Evolutionary conservation across 768 basidiomycete genomes (phyloP).

Genomic region (Russula sp.): DNA sequence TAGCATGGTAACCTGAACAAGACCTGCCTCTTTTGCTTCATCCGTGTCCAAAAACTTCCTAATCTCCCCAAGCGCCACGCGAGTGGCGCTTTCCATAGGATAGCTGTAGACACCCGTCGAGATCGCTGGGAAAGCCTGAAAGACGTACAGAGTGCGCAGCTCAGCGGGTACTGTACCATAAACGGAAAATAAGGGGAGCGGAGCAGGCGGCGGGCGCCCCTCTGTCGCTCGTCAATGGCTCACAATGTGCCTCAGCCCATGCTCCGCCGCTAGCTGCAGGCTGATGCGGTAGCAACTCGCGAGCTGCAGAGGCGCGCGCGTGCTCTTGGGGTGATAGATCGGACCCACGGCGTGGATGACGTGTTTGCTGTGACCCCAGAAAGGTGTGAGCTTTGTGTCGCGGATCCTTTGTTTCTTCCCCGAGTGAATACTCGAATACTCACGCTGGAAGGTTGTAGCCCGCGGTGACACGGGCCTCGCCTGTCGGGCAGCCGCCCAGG

Average conservation of each 20-base stretch:
- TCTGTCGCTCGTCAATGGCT: slow-evolving; percentile 25
- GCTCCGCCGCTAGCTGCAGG: slow-evolving; percentile 54
- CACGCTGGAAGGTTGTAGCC: slow-evolving; percentile 76
- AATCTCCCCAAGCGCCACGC: slow-evolving; percentile 56
- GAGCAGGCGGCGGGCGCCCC: neutral
- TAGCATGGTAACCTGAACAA: neutral
- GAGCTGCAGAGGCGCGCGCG: slow-evolving; percentile 49
- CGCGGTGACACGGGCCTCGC: slow-evolving; percentile 72
- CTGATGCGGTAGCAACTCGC: slow-evolving; percentile 64
- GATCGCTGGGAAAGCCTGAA: slow-evolving; percentile 72
- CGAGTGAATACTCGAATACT: slow-evolving; percentile 29
- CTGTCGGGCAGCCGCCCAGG: slow-evolving; percentile 62
- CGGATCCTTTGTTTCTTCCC: neutral
- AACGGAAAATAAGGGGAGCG: neutral
- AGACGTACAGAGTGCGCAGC: neutral
- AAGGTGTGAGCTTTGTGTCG: neutral
- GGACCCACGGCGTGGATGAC: slow-evolving; percentile 84
- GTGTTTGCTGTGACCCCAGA: slow-evolving; percentile 42
- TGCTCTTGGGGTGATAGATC: slow-evolving; percentile 42
- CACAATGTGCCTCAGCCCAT: slow-evolving; percentile 60
- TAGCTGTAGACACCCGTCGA: slow-evolving; percentile 79
- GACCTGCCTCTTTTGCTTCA: slow-evolving; percentile 35
- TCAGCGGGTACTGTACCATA: neutral
- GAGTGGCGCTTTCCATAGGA: slow-evolving; percentile 66
- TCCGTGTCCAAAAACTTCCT: slow-evolving; percentile 54